These are phyloP conservation scores for Saposhnikovia divaricata DNA, from an alignment of 129 eudicot genomes.

Conservation along the genomic window DNA sequence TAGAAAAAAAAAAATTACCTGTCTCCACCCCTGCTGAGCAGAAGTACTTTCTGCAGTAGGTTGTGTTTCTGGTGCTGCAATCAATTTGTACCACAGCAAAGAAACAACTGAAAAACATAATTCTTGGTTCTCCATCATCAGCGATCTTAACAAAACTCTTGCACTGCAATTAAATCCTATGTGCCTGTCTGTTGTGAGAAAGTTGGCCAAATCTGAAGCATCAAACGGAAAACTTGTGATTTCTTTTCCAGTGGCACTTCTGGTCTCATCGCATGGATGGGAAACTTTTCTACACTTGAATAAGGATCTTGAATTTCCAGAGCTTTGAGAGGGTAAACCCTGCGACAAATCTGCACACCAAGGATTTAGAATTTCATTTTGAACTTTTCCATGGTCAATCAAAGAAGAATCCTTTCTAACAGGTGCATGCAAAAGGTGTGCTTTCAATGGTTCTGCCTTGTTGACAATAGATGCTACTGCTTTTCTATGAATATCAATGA, in stretches of 20 bases:
- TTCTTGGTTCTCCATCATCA: conserved; percentile 77
- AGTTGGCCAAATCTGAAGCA: conserved; percentile 94
- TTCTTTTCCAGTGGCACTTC: conserved; percentile 36
- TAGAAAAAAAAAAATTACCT: conserved; percentile 35
- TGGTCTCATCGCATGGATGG: conserved; percentile 26
- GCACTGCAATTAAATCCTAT: conserved; percentile 80
- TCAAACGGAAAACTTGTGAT: conserved; percentile 61
- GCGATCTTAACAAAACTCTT: conserved; percentile 53
- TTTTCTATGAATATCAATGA: conserved; percentile 81
- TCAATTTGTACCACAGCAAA: conserved; percentile 91
- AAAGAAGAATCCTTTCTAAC: conserved; percentile 31
- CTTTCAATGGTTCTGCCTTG: conserved; percentile 94
- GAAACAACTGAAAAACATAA: conserved; percentile 94
- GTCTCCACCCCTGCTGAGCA: conserved; percentile 99
- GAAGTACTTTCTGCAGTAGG: conserved; percentile 93
- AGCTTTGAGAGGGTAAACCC: conserved; percentile 31
- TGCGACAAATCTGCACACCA: conserved; percentile 28
- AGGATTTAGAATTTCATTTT: conserved; percentile 25
- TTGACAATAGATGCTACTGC: conserved; percentile 88
- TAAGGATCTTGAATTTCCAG: conserved; percentile 18
- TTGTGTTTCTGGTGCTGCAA: conserved; percentile 88
- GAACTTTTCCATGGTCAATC: conserved; percentile 43
- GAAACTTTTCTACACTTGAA: conserved; percentile 32
- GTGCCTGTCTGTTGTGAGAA: conserved; percentile 84
- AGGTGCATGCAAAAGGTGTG: conserved; percentile 60